Percentiles rank a stretch among this genome's conserved stretches.
These are phyloP conservation scores for Mollisiaceae sp. DNA, from an alignment of 2,329 filamentous ascomycete species.

Conservation along the genomic window DNA sequence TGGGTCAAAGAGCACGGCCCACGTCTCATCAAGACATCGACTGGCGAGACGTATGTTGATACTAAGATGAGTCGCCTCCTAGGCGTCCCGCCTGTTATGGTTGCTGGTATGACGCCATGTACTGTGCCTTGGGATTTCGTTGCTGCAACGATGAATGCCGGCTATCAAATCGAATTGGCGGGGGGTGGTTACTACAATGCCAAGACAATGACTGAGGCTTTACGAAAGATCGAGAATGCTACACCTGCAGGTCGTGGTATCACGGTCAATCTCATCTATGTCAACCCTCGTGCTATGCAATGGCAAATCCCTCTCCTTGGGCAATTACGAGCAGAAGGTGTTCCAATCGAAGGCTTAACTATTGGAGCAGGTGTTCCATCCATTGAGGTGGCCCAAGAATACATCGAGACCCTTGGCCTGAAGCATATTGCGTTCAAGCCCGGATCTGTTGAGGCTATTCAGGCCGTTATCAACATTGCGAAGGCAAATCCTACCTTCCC, in stretches of 20 bases:
- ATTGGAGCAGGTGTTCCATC: constrained; percentile 94
- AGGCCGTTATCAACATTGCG: constrained; percentile 89
- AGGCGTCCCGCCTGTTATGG: constrained; percentile 84
- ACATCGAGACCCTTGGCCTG: constrained; percentile 88
- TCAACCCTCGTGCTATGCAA: constrained; percentile 85
- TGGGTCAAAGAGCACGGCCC: constrained; percentile 98
- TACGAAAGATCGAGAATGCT: constrained; percentile 81
- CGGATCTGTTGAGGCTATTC: constrained; percentile 85
- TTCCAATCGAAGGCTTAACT: constrained; percentile 89
- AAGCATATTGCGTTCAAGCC: constrained; percentile 97
- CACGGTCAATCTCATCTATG: constrained; percentile 88
- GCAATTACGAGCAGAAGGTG: constrained; percentile 80
- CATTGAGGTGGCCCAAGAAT: constrained; percentile 90
- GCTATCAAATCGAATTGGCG: constrained; percentile 91
- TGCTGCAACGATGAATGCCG: constrained; percentile 89
- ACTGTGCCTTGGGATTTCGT: constrained; percentile 94
- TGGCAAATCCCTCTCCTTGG: constrained; percentile 91
- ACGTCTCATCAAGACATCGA: constrained; percentile 86
- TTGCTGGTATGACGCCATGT: constrained; percentile 91
- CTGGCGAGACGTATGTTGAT: constrained; percentile 89
- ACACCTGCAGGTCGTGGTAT: constrained; percentile 89
- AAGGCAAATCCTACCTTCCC: constrained; percentile 94
- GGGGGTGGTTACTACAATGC: constrained; percentile 89
- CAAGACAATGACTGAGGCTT: constrained; percentile 80
- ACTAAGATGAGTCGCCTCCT: constrained; percentile 93